These are phyloP conservation scores for Silybum marianum DNA, from an alignment of 129 eudicot species.

Conservation along the genomic window DNA sequence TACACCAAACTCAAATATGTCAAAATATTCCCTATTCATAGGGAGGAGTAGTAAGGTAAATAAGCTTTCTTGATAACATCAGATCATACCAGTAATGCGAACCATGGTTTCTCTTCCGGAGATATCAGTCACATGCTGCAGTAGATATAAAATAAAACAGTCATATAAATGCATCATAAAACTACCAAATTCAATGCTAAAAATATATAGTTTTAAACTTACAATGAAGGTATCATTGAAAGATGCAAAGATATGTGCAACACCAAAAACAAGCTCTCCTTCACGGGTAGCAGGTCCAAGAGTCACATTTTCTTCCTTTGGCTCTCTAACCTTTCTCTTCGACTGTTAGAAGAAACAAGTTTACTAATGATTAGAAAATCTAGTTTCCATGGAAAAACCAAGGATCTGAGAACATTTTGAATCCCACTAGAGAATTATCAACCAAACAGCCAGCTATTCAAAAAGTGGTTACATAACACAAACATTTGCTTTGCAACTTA, in stretches of 20 bases:
- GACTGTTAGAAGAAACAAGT: constrained; percentile 26
- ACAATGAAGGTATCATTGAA: constrained; percentile 63
- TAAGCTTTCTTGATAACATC: not conserved
- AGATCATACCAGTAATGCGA: constrained; percentile 51
- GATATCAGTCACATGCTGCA: constrained; percentile 61
- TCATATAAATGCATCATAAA: not conserved
- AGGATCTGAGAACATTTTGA: not conserved
- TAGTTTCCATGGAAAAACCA: not conserved
- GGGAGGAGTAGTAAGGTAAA: not conserved
- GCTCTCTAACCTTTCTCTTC: constrained; percentile 55
- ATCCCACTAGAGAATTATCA: not conserved
- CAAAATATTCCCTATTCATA: not conserved
- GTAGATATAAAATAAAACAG: not conserved
- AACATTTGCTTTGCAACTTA: not conserved
- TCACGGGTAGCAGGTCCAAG: constrained; percentile 54
- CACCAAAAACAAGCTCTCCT: constrained; percentile 54
- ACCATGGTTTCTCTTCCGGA: constrained; percentile 66
- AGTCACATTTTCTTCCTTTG: constrained; percentile 62
- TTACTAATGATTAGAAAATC: not conserved
- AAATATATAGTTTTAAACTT: constrained; percentile 4
- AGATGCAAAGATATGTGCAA: constrained; percentile 60
- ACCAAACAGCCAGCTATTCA: not conserved
- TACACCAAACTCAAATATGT: not conserved
- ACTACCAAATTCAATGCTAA: not conserved
- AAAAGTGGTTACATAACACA: not conserved